Evolutionary conservation across 23 red algal species (phyloP).

Genomic region (Gracilaria domingensis): DNA sequence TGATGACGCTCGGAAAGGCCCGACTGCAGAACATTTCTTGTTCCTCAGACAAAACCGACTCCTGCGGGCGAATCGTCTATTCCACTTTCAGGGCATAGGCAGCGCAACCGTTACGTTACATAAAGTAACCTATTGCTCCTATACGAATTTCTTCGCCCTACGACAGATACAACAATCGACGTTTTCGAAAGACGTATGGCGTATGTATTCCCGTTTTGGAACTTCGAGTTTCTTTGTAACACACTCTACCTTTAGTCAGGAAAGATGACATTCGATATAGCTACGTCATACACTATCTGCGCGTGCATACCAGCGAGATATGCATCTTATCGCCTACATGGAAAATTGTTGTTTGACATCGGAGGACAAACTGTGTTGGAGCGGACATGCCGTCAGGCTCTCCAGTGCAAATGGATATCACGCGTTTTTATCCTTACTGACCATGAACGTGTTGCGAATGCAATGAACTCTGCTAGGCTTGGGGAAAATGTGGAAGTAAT

Average conservation of each 20-base stretch:
- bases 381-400: conserved; percentile 37
- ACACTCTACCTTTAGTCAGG: background rate
- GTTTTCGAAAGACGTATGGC: background rate
- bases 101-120: background rate
- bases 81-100: background rate
- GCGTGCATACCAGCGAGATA: conserved; percentile 62
- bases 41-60: background rate
- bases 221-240: background rate
- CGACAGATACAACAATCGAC: background rate
- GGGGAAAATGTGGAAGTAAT: conserved; percentile 40
- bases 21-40: background rate
- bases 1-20: background rate
- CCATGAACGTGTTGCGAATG: conserved; percentile 34
- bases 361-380: conserved; percentile 54
- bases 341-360: conserved; percentile 53
- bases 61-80: background rate
- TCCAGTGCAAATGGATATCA: conserved; percentile 56
- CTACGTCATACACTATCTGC: conserved; percentile 16
- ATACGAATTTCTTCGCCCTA: background rate
- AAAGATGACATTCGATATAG: background rate
- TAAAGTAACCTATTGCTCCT: background rate
- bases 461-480: conserved; percentile 5
- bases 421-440: conserved; percentile 51
- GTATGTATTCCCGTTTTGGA: background rate
- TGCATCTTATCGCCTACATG: conserved; percentile 54